Evolutionary conservation across 805 yeast genomes (phyloP), one percentile per base, ranked within the genome.

Genomic region (Pichia membranifaciens): DNA sequence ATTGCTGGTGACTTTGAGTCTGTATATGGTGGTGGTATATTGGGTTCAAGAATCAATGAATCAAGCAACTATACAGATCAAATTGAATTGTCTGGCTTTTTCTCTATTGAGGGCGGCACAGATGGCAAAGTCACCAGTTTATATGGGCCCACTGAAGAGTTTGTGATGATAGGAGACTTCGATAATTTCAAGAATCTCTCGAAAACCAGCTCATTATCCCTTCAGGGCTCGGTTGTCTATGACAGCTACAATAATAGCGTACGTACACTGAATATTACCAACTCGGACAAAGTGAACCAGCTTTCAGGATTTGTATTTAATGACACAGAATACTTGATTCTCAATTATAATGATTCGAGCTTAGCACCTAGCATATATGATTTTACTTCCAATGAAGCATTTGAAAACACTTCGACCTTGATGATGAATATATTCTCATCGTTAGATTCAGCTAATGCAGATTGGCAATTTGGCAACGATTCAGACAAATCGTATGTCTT

Each of bases 1-100:
- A 55, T 82, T 44, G 75, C 77, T 4, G 88, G 87, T 44, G 71
- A 71, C 17, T 72, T 75, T 50, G 56, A 62, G 2, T 62, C 73
- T 4, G 44, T 54, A 0, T 58, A 63, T 37, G 71, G 74, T 34
- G 67, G 58, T 20, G 68, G 72, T 50, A 61, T 78, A 25, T 54
- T 73, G 2, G 60, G 58, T 2, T 45, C 71, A 3, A 52, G 60
- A 4, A 47, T 72, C 4, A 53, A 53, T 18, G 47, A 55, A 1
- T 53, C 59, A 36, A 51, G 58, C 7, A 51, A 54, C 7, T 45
- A 52, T 3, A 31, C 50, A 5, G 54, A 45, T 37, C 49, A 48
- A 17, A 32, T 52, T 3, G 38, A 38, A 8, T 33, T 51, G 8
- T 33, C 46, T 2, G 48, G 45, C 4, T 45, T 43, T 21, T 36